A percentile compares a stretch with the other conserved stretches of the same genome.
Conservation (phyloP, 805 yeast genomes). For the Jamesozyma hellenica region DNA sequence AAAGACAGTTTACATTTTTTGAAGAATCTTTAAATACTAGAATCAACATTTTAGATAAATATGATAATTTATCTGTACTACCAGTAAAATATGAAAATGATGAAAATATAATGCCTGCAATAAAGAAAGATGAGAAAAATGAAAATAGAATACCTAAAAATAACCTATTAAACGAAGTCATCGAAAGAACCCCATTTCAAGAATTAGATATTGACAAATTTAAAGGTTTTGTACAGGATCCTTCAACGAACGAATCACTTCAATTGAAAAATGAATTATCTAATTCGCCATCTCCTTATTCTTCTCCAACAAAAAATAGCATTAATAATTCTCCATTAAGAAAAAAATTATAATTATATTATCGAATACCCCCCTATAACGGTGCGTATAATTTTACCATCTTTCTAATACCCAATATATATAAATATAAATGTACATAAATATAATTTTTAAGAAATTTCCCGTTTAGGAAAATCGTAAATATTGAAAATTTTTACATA, state of each 20-base stretch:
- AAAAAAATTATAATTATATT: not conserved
- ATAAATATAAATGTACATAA: no score
- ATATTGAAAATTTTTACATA: no score
- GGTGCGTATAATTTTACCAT: no score
- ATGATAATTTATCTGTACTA: slow-evolving; percentile 1
- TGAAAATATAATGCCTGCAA: not conserved
- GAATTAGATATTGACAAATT: slow-evolving; percentile 13
- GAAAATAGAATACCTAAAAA: not conserved
- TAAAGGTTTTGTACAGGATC: slow-evolving; percentile 15
- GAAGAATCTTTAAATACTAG: slow-evolving; percentile 19
- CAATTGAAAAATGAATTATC: not conserved
- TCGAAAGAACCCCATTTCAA: slow-evolving; percentile 8
- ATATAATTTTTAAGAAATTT: no score
- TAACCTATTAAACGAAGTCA: not conserved
- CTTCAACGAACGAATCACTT: slow-evolving; percentile 1
- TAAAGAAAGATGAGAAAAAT: not conserved
- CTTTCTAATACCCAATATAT: not conserved
- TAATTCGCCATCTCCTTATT: not conserved
- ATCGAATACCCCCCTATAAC: no score
- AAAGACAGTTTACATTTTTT: slow-evolving; percentile 10
- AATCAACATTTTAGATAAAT: slow-evolving; percentile 8
- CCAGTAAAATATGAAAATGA: not conserved
- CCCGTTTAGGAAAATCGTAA: no score
- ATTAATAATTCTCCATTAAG: not conserved
- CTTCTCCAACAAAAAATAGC: not conserved